A percentile compares a stretch with the other conserved stretches of the same genome.
These are phyloP conservation scores for Otatea glauca DNA, from an alignment of 176 grass and related monocot species.

Conservation along the genomic window DNA sequence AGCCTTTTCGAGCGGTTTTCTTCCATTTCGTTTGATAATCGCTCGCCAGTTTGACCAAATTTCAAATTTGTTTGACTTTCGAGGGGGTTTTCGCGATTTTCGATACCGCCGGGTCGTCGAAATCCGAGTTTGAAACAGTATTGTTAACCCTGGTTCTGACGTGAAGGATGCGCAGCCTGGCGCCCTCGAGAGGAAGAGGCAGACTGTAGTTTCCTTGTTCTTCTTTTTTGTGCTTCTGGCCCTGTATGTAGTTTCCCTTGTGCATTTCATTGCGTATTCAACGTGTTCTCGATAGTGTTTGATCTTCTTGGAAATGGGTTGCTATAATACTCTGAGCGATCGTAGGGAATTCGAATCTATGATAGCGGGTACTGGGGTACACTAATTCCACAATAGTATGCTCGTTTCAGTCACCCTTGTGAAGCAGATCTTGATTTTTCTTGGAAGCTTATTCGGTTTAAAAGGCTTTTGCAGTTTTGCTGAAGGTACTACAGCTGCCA, in stretches of 20 bases:
- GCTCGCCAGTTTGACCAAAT: too few species aligned
- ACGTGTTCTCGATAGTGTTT: background rate
- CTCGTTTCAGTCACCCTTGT: too few species aligned
- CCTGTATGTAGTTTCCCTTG: background rate
- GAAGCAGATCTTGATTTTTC: background rate
- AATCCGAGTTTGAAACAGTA: too few species aligned
- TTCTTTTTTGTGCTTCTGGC: background rate
- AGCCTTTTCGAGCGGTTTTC: too few species aligned
- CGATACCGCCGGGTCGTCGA: too few species aligned
- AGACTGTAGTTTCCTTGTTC: background rate
- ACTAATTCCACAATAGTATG: background rate
- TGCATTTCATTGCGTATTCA: background rate
- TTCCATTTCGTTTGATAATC: too few species aligned
- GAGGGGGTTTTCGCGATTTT: too few species aligned
- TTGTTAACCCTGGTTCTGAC: background rate
- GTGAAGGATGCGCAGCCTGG: background rate
- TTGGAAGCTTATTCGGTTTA: background rate
- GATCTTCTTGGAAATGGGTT: background rate
- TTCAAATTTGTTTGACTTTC: too few species aligned
- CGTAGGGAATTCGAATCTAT: too few species aligned
- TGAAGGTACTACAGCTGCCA: background rate
- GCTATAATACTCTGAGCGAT: background rate
- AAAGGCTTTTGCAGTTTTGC: background rate
- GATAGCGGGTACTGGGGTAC: background rate
- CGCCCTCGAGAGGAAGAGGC: background rate